Evolutionary conservation across 177 flowering plant species (phyloP).

Genomic region (Vitis hybrid): DNA sequence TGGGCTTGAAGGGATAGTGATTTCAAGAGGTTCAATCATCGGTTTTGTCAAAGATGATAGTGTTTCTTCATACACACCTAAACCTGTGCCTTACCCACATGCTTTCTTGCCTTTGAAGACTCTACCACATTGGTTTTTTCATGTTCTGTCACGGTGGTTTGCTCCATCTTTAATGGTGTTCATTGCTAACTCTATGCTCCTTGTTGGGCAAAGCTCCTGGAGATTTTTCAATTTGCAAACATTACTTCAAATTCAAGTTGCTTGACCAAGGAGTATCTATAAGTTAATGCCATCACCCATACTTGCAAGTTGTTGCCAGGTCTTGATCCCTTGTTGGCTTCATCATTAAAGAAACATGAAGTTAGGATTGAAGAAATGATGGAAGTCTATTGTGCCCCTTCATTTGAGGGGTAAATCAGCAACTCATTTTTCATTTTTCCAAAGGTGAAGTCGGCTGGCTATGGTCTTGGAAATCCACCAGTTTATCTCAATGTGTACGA

Average conservation of each 20-base stretch:
- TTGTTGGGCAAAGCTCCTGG: neutral
- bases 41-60: constrained; percentile 6
- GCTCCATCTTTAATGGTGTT: constrained; percentile 4
- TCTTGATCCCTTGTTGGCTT: too few species aligned
- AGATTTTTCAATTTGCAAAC: neutral
- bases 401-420: constrained; percentile 64
- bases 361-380: constrained; percentile 19
- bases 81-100: too few species aligned
- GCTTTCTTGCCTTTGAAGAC: neutral
- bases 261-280: neutral
- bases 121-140: neutral
- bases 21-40: neutral
- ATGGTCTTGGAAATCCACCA: constrained; percentile 60
- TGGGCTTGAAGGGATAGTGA: neutral
- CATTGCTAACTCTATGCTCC: constrained; percentile 10
- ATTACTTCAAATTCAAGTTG: neutral
- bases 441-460: constrained; percentile 53
- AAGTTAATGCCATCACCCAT: constrained; percentile 33
- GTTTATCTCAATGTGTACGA: constrained; percentile 44
- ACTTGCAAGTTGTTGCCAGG: too few species aligned
- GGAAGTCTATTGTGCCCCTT: constrained; percentile 62
- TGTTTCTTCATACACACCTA: neutral
- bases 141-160: constrained; percentile 1
- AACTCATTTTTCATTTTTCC: constrained; percentile 75
- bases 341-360: too few species aligned